Base-by-base conservation (phyloP, 305 asterid genomes). In the Coffea humblotiana region DNA sequence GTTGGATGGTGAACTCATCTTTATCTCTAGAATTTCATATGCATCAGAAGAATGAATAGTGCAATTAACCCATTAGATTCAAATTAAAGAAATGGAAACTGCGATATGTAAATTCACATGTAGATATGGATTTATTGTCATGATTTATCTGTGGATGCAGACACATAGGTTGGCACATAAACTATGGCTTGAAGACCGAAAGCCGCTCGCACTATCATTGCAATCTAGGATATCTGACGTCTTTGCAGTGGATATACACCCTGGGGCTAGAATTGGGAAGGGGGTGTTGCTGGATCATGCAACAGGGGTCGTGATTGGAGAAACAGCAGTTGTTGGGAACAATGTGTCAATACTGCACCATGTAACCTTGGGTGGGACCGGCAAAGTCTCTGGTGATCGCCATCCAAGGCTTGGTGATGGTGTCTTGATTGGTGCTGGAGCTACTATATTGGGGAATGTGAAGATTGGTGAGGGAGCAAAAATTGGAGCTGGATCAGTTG, bases 371-470 rank as follows among this genome's bases (percentile, higher is more conserved):
- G 98, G 97, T 8, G 98, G 98, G 1, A 92, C 97, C 0, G 98
- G 97, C 3, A 94, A 94, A 78, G 91, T 58, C 0, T 85, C 85
- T 1, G 97, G 97, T 0, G 97, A 92, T n/a, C 77, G 98, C 47
- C 98, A 94, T 78, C 97, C 98, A 0, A 94, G 90, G 69, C 89
- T 94, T 64, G 96, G 97, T 19, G 90, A 94, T 47, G 98, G 98
- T 21, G 98, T 94, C 11, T 32, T 94, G 85, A 92, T 94, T 29
- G 97, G 98, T 6, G 97, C 98, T 4, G 98, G 97, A 10, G 91
- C 98, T 74, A 92, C 95, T 81, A 96, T 94, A 40, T 82, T 94
- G 83, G 98, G 98, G 56, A 94, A 92, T 88, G 94, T 93, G 40
- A 85, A 79, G 51, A 91, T 93, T 75, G 97, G 77, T 45, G 96